Base-by-base conservation (phyloP, 495 filamentous ascomycete species). In the Penicillium paradoxum region DNA sequence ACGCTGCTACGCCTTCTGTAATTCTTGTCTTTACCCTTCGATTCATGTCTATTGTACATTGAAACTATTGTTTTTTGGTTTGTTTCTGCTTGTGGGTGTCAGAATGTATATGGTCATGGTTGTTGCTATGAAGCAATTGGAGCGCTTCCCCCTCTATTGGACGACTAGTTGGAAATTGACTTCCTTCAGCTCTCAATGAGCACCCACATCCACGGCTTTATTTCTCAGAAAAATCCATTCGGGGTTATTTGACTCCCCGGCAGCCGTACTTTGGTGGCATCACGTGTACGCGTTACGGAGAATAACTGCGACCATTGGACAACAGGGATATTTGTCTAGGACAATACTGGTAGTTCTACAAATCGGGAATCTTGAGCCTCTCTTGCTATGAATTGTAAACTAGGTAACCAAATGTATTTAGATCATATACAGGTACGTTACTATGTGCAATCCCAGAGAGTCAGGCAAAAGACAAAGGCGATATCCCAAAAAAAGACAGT, bases 61-160 rank as follows among this genome's bases (percentile, higher is more conserved):
- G 22, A 40, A 33, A 1, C 2, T 36, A 51, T 29, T 38, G 14
- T 24, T 18, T 13, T 39, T 21, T 49, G 21, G 46, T 38, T 49
- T 49, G 34, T 49, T 47, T 39, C 33, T 27, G 33, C 34, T 48
- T 19, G 34, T 30, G 29, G 34, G 38, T 32, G 37, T 44, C 57
- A 59, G 57, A 59, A 56, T 59, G 53, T 59, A 52, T 42, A 46
- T 54, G 51, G 43, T 29, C 47, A 59, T 19, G 53, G 53, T 11
- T 51, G 49, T 59, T 43, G 48, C 57, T 53, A 37, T 21, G 29
- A 47, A 45, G 49, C 45, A 44, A 46, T 49, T 39, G 49, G 49
- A 53, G 57, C 57, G 53, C 57, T 56, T n/a, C 4, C 29, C 30
- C n/a, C 14, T 10, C 24, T 45, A 41, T 25, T 29, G 50, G 37